Conservation (phyloP, 2,329 filamentous ascomycete species). For the Trichophyton rubrum region DNA sequence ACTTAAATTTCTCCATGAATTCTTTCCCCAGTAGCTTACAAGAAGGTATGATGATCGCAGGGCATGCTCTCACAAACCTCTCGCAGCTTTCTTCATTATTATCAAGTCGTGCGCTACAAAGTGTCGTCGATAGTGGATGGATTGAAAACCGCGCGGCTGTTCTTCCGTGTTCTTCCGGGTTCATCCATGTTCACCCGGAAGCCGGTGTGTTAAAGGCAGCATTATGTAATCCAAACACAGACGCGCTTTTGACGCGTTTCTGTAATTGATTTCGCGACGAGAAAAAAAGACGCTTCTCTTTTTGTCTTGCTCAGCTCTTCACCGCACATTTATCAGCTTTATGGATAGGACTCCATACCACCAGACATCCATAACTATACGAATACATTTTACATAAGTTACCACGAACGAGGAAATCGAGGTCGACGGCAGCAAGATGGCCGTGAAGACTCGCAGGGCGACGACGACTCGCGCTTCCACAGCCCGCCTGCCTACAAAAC, state of each 20-base stretch:
- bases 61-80: too few species aligned
- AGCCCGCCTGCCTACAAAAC: constrained; percentile 22
- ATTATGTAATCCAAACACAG: background rate
- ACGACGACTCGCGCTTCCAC: constrained; percentile 6
- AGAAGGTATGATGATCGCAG: too few species aligned
- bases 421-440: constrained; percentile 2
- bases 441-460: constrained; percentile 3
- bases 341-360: background rate
- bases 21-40: too few species aligned
- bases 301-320: background rate
- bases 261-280: background rate
- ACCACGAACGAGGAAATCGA: background rate
- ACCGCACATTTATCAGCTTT: background rate
- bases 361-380: background rate
- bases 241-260: background rate
- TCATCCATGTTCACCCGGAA: too few species aligned
- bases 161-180: too few species aligned
- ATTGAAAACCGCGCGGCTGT: too few species aligned
- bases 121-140: too few species aligned
- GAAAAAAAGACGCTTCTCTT: background rate
- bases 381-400: background rate
- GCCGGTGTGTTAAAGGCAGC: background rate
- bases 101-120: too few species aligned
- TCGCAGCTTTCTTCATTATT: too few species aligned
- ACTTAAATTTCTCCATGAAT: too few species aligned